Percentiles rank a stretch among this genome's conserved stretches.
Conservation (phyloP, 257 asterid species). For the Solanum habrochaites region DNA sequence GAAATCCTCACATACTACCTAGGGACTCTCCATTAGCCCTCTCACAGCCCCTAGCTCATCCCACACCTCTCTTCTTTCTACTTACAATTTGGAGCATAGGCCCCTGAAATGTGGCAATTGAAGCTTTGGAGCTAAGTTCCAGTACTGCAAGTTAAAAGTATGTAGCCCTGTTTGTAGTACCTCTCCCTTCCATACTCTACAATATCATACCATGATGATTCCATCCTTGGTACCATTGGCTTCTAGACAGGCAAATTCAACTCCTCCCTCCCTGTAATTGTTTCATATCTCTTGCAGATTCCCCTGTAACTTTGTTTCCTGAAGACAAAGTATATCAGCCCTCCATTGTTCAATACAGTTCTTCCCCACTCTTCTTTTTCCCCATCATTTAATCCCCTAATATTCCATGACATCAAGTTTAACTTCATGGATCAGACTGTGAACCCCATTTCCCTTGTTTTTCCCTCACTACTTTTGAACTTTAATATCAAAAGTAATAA, state of each 20-base stretch:
- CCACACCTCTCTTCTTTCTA: background rate
- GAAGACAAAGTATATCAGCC: background rate
- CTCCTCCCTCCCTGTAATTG: background rate
- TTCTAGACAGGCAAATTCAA: background rate
- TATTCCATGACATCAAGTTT: background rate
- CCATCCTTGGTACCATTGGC: background rate
- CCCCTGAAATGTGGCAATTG: background rate
- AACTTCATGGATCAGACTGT: background rate
- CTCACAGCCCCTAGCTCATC: background rate
- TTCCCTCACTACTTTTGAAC: background rate
- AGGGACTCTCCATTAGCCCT: background rate
- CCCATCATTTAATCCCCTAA: background rate
- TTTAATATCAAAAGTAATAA: background rate
- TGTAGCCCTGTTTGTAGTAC: background rate
- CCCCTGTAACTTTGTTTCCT: background rate
- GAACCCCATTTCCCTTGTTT: background rate
- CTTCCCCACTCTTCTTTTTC: background rate
- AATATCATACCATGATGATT: background rate
- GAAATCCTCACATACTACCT: background rate
- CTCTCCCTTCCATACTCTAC: background rate
- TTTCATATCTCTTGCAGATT: background rate
- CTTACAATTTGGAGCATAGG: background rate
- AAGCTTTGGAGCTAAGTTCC: background rate
- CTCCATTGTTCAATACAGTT: background rate
- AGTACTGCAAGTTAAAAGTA: background rate